A percentile compares a stretch with the other conserved stretches of the same genome.
phyloP scores from a whole-genome alignment of 2,329 filamentous ascomycete species.

The Plectosphaerella sp. region DNA sequence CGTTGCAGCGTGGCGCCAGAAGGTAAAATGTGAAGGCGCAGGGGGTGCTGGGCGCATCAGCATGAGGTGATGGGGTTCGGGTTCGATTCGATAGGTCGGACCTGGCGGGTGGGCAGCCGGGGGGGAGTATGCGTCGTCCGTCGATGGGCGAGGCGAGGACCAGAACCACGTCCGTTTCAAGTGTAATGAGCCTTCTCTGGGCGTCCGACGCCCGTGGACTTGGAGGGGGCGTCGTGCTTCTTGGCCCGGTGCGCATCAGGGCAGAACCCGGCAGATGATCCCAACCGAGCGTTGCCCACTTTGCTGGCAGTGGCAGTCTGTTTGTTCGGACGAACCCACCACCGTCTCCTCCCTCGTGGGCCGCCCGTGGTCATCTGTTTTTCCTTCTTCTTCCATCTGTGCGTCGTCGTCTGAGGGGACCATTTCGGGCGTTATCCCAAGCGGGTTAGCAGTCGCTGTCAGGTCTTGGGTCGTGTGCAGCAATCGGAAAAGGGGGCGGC shows the following conservation, averaged over 20 bases:
- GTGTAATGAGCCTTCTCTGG: constrained; percentile 1
- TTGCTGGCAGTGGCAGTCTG: neutral
- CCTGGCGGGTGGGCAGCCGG: neutral
- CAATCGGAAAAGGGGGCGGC: neutral
- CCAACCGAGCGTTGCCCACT: no score
- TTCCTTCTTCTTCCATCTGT: neutral
- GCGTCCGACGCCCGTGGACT: neutral
- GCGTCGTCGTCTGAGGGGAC: neutral
- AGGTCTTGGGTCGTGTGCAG: no score
- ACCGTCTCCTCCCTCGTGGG: no score
- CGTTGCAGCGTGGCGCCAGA: neutral
- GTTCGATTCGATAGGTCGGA: neutral
- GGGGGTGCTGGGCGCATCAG: neutral
- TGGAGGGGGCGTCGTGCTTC: neutral
- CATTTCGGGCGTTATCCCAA: neutral
- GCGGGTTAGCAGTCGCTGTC: neutral
- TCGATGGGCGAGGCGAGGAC: no score
- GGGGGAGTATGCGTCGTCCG: no score
- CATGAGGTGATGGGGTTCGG: constrained; percentile 1
- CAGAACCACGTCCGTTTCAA: constrained; percentile 1
- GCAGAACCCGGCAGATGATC: neutral
- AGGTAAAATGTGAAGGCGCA: neutral
- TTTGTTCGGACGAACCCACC: no score
- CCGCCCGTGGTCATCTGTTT: no score
- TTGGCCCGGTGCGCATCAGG: neutral